Conservation (phyloP, 192 early-diverging fungal species). For the Entomortierella beljakovae region DNA sequence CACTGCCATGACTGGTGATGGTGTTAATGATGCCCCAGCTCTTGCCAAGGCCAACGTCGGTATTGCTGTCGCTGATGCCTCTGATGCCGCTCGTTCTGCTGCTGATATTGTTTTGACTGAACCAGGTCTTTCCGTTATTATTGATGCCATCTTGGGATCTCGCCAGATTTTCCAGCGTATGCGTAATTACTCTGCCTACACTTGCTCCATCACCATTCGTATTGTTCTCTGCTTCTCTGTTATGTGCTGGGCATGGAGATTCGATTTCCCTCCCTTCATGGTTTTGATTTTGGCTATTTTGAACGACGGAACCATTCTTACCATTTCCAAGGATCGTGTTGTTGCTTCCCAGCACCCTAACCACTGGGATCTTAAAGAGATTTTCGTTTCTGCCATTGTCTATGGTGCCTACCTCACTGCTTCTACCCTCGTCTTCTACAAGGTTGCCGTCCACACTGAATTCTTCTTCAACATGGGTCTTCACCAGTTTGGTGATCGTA, state of each 20-base stretch:
- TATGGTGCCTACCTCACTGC: constrained; percentile 87
- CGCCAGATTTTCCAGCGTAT: constrained; percentile 98
- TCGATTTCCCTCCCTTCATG: constrained; percentile 86
- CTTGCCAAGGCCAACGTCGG: constrained; percentile 84
- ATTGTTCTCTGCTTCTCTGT: constrained; percentile 79
- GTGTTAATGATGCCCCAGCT: constrained; percentile 84
- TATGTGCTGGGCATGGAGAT: constrained; percentile 82
- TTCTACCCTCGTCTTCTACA: constrained; percentile 82
- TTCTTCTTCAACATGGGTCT: constrained; percentile 78
- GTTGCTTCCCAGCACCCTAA: constrained; percentile 83
- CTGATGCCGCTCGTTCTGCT: constrained; percentile 82
- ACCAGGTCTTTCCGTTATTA: constrained; percentile 86
- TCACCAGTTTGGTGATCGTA: constrained; percentile 38
- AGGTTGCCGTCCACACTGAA: constrained; percentile 68
- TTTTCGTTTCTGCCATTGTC: constrained; percentile 87
- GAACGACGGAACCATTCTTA: constrained; percentile 94
- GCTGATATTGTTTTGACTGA: constrained; percentile 84
- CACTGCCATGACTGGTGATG: constrained; percentile 94
- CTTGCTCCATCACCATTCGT: constrained; percentile 89
- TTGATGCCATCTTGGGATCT: constrained; percentile 91
- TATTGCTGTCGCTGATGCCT: constrained; percentile 82
- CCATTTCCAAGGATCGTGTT: constrained; percentile 90
- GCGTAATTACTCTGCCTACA: constrained; percentile 92
- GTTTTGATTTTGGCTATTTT: constrained; percentile 91
- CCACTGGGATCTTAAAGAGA: constrained; percentile 91